Evolutionary conservation across 352 stramenopile species (phyloP).

Genomic region (Pythium rishiriense): DNA sequence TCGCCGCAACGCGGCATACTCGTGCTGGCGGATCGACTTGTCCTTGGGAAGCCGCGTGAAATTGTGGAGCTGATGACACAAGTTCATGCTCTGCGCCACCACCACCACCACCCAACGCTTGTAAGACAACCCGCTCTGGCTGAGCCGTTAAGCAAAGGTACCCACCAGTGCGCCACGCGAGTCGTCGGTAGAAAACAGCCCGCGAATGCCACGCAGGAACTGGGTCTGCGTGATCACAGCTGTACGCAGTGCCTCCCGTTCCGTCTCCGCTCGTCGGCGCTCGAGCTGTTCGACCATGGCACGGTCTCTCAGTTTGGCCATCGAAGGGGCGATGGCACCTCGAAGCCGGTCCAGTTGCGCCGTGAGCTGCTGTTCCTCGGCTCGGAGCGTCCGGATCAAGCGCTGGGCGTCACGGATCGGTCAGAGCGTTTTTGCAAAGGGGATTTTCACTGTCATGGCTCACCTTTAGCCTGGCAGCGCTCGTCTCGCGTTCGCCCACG

Average conservation of each 20-base stretch:
- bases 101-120: no score
- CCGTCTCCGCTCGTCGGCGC: neutral
- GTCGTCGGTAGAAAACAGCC: slow-evolving; percentile 1
- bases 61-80: slow-evolving; percentile 26
- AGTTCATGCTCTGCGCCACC: slow-evolving; percentile 9
- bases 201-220: slow-evolving; percentile 8
- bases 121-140: no score
- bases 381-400: neutral
- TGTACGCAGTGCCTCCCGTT: slow-evolving; percentile 1
- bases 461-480: no score
- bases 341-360: neutral
- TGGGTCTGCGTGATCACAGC: slow-evolving; percentile 14
- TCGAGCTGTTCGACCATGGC: neutral
- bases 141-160: no score
- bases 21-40: neutral
- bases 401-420: no score
- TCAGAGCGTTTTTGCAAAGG: no score
- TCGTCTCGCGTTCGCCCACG: no score
- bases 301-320: no score
- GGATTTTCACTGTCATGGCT: no score
- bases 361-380: neutral
- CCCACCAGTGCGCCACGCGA: neutral
- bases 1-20: slow-evolving; percentile 11
- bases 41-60: slow-evolving; percentile 24
- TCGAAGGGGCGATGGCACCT: no score